Percentiles rank a stretch among this genome's conserved stretches.
Conservation (phyloP, 805 yeast species). For the Cyberlindnera euphorbiae region DNA sequence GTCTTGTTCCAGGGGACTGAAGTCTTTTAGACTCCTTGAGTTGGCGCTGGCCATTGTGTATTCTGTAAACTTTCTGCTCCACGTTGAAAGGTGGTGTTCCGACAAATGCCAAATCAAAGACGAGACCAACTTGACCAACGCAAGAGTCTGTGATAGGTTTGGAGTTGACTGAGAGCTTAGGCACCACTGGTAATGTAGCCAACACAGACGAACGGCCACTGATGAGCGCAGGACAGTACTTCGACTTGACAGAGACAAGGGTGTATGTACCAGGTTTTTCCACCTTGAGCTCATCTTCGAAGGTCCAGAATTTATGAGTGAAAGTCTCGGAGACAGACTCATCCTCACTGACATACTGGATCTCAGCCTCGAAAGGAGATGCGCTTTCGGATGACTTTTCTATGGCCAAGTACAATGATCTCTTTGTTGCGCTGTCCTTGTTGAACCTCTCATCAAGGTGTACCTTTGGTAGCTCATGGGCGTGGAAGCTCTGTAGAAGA, state of each 20-base stretch:
- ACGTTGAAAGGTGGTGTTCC: slow-evolving; percentile 85
- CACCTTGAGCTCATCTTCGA: slow-evolving; percentile 33
- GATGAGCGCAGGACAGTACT: slow-evolving; percentile 63
- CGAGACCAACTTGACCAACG: slow-evolving; percentile 86
- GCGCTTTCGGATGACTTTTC: slow-evolving; percentile 27
- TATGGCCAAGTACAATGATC: slow-evolving; percentile 30
- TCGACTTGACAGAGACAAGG: slow-evolving; percentile 50
- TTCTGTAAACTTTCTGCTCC: slow-evolving; percentile 54
- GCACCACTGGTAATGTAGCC: slow-evolving; percentile 56
- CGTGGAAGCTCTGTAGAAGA: slow-evolving; percentile 41
- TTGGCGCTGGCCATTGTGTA: slow-evolving; percentile 33
- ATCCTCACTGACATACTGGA: slow-evolving; percentile 28
- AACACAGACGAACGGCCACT: slow-evolving; percentile 48
- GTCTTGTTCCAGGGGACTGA: slow-evolving; percentile 39
- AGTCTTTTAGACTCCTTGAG: slow-evolving; percentile 33
- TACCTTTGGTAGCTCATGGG: slow-evolving; percentile 53
- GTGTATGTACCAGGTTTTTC: slow-evolving; percentile 63
- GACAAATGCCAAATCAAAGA: slow-evolving; percentile 57
- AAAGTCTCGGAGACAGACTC: slow-evolving; percentile 18
- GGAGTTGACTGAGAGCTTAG: slow-evolving; percentile 38
- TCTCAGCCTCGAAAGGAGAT: slow-evolving; percentile 32
- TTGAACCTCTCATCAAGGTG: slow-evolving; percentile 38
- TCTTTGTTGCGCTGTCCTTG: slow-evolving; percentile 33
- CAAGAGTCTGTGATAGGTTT: slow-evolving; percentile 74
- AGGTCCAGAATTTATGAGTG: slow-evolving; percentile 25